A percentile compares a stretch with the other conserved stretches of the same genome.
These are phyloP conservation scores for Sphenostylis stenocarpa DNA, from an alignment of 306 rosid species.

Conservation along the genomic window DNA sequence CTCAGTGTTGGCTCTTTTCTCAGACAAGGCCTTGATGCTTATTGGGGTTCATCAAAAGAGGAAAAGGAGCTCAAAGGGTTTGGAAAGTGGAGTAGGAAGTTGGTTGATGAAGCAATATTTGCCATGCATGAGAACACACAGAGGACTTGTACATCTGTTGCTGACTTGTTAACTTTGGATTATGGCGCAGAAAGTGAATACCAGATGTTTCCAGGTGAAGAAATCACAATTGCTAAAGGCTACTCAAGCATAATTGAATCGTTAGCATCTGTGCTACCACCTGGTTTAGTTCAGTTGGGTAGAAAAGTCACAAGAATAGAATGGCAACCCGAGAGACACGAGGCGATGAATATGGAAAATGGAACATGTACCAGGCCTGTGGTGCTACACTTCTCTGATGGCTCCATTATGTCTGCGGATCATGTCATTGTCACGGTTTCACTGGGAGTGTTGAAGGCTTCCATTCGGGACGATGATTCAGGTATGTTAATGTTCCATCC, in stretches of 20 bases:
- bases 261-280: constrained; percentile 70
- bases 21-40: constrained; percentile 54
- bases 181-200: constrained; percentile 81
- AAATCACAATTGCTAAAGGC: constrained; percentile 80
- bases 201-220: constrained; percentile 78
- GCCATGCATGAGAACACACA: constrained; percentile 67
- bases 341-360: constrained; percentile 22
- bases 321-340: constrained; percentile 44
- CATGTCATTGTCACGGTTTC: constrained; percentile 91
- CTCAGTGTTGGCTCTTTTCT: constrained; percentile 66
- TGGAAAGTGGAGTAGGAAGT: constrained; percentile 57
- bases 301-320: constrained; percentile 61
- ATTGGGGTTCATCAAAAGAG: constrained; percentile 41
- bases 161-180: constrained; percentile 64
- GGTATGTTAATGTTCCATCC: constrained; percentile 81
- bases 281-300: constrained; percentile 62
- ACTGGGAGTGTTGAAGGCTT: constrained; percentile 86
- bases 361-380: constrained; percentile 55
- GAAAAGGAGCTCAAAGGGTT: constrained; percentile 43
- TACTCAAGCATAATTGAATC: constrained; percentile 61
- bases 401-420: constrained; percentile 68
- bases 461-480: constrained; percentile 44
- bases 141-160: constrained; percentile 86
- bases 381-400: constrained; percentile 71
- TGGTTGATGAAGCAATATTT: constrained; percentile 66